Evolutionary conservation across 2,329 filamentous ascomycete species (phyloP).

Genomic region (Alternaria panax): DNA sequence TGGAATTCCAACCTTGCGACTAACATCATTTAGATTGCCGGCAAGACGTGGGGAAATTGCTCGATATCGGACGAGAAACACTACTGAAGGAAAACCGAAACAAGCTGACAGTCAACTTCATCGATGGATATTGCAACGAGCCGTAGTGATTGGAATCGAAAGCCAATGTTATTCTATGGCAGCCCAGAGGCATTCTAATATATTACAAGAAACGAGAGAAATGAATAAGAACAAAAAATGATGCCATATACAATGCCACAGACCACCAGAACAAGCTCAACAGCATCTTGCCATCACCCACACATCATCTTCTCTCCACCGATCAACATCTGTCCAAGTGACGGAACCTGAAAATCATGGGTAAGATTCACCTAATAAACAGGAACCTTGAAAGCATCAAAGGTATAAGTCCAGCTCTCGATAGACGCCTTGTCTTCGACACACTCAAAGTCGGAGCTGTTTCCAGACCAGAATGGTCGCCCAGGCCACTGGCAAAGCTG

Average conservation of each 20-base stretch:
- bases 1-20: rapidly evolving
- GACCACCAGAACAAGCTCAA: not conserved
- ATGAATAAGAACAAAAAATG: not conserved
- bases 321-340: not conserved
- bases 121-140: conserved; percentile 42
- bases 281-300: not conserved
- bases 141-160: conserved; percentile 14
- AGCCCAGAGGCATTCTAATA: not conserved
- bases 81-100: conserved; percentile 39
- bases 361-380: conserved; percentile 6
- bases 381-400: conserved; percentile 51
- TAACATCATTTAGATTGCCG: conserved; percentile 30
- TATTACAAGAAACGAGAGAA: not conserved
- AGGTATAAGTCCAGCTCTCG: conserved; percentile 52
- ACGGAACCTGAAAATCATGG: not conserved
- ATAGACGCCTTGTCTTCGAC: conserved; percentile 50
- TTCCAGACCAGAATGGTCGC: conserved; percentile 51
- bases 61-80: conserved; percentile 33
- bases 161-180: not conserved
- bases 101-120: conserved; percentile 39
- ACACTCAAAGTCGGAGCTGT: conserved; percentile 49
- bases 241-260: not conserved
- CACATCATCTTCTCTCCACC: no score
- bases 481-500: conserved; percentile 54
- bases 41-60: conserved; percentile 36